Percentiles rank a stretch among this genome's conserved stretches.
Conservation (phyloP, 768 basidiomycete genomes). For the Xerocomellus chrysenteron region DNA sequence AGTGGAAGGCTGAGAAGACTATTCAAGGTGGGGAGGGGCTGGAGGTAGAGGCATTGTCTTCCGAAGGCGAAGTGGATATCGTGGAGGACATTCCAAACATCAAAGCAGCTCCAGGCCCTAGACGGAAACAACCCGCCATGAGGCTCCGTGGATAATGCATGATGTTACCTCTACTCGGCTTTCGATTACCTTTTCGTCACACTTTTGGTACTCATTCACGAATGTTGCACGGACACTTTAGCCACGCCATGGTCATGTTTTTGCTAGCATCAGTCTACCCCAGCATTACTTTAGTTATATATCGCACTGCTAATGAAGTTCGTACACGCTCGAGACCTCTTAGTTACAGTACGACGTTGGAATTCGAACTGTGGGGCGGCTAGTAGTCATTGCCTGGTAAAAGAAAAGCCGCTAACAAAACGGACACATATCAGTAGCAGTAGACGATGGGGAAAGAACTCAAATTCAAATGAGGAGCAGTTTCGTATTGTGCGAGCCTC, state of each 20-base stretch:
- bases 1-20: constrained; percentile 50
- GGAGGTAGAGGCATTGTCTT: constrained; percentile 25
- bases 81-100: constrained; percentile 30
- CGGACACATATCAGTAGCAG: background rate
- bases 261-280: constrained; percentile 15
- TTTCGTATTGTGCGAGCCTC: background rate
- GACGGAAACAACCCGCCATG: constrained; percentile 13
- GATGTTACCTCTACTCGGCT: constrained; percentile 1
- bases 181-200: background rate
- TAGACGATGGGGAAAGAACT: background rate
- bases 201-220: constrained; percentile 4
- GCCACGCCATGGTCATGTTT: background rate
- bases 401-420: background rate
- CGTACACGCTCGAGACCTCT: background rate
- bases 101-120: constrained; percentile 11
- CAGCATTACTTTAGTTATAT: constrained; percentile 16
- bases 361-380: background rate
- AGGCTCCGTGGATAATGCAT: constrained; percentile 31
- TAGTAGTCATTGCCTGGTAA: background rate
- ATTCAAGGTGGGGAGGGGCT: constrained; percentile 28
- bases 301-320: constrained; percentile 15
- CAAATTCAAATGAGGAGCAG: background rate
- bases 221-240: constrained; percentile 1
- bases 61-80: constrained; percentile 42
- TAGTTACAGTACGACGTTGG: background rate